phyloP scores from a whole-genome alignment of 345 rosid species.

The Aquilaria malaccensis region DNA sequence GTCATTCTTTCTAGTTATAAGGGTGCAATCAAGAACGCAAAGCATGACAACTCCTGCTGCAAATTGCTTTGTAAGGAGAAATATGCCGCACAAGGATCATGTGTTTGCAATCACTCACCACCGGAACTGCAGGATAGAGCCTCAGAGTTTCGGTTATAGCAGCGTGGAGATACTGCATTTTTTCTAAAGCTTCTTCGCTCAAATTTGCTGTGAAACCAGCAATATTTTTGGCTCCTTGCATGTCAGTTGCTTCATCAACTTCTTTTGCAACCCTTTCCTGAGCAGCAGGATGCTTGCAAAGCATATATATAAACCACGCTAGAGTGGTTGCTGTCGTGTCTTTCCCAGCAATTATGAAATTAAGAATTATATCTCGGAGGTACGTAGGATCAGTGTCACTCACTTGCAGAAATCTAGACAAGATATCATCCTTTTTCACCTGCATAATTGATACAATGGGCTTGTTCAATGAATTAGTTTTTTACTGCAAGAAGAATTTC shows the following conservation, averaged over 20 bases:
- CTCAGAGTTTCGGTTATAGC: constrained; percentile 53
- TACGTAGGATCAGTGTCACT: constrained; percentile 30
- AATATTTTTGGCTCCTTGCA: constrained; percentile 9
- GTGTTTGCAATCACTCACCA: constrained; percentile 26
- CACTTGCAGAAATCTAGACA: constrained; percentile 51
- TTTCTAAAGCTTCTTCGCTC: constrained; percentile 35
- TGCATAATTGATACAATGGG: constrained; percentile 9
- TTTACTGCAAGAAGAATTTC: not conserved
- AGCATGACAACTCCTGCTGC: no score
- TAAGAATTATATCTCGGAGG: constrained; percentile 48
- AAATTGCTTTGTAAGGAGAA: no score
- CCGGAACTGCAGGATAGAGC: constrained; percentile 51
- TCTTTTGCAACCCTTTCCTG: constrained; percentile 45
- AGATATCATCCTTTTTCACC: constrained; percentile 48
- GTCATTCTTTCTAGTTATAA: not conserved
- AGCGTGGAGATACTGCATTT: constrained; percentile 55
- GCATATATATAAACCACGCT: constrained; percentile 51
- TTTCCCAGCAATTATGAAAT: constrained; percentile 57
- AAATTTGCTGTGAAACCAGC: constrained; percentile 25
- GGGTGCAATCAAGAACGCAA: not conserved
- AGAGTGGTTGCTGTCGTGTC: constrained; percentile 56
- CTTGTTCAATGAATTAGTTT: not conserved
- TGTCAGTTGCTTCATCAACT: constrained; percentile 19
- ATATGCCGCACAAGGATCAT: no score
- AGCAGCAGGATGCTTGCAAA: constrained; percentile 37